Evolutionary conservation across 1,284 basidiomycete genomes (phyloP).

Genomic region (Sporisorium graminicola): DNA sequence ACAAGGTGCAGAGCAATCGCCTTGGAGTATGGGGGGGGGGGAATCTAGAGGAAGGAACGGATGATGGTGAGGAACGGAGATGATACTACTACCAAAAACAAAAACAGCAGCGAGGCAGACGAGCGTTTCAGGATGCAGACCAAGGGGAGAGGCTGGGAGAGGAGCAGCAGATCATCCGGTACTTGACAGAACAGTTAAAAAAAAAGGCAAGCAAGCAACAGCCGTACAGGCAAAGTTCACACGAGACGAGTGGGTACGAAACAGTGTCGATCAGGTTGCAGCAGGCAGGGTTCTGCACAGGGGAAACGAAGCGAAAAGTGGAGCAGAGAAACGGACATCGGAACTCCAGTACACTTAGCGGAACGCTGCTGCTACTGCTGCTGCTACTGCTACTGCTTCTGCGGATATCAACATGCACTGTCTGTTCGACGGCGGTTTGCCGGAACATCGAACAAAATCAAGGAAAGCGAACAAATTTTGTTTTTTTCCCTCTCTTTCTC

Average conservation of each 20-base stretch:
- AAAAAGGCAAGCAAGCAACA: not conserved
- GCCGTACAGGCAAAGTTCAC: constrained; percentile 3
- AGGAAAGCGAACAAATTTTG: not conserved
- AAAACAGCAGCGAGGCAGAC: not conserved
- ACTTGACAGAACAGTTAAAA: not conserved
- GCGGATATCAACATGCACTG: constrained; percentile 1
- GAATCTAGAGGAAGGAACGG: not conserved
- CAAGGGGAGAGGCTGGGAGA: not conserved
- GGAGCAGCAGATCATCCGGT: not conserved
- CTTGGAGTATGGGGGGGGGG: not conserved
- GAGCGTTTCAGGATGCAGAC: not conserved
- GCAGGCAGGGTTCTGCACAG: not conserved
- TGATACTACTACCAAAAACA: not conserved
- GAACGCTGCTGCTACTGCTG: not conserved
- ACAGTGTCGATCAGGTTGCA: not conserved
- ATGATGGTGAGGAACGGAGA: constrained; percentile 1
- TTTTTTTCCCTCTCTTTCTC: not conserved
- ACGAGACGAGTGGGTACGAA: not conserved
- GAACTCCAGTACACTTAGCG: constrained; percentile 6
- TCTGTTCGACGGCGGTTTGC: not conserved
- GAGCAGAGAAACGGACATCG: constrained; percentile 5
- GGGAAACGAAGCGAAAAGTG: not conserved
- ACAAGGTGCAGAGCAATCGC: no score
- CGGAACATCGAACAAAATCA: not conserved
- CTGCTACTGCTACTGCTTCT: not conserved